Evolutionary conservation across 768 basidiomycete genomes (phyloP).

Genomic region (Suillus placidus): DNA sequence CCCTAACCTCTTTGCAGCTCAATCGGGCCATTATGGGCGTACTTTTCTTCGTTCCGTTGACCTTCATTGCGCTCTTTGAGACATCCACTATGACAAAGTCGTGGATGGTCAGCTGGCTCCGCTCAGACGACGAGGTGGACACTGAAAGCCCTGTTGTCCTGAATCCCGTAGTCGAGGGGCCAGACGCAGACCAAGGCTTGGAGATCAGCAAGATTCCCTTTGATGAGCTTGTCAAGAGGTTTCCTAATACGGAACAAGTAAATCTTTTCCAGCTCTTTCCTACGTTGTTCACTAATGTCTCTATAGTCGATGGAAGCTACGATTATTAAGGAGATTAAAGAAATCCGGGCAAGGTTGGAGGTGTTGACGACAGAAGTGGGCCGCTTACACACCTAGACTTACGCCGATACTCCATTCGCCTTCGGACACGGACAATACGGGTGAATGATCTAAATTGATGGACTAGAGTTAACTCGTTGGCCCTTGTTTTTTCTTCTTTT

Average conservation of each 20-base stretch:
- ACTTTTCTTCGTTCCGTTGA: constrained; percentile 83
- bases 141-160: constrained; percentile 53
- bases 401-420: background rate
- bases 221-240: constrained; percentile 64
- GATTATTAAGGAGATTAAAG: constrained; percentile 64
- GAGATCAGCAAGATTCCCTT: constrained; percentile 74
- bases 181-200: constrained; percentile 54
- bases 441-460: background rate
- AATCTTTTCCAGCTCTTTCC: constrained; percentile 27
- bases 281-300: constrained; percentile 11
- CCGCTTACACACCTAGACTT: constrained; percentile 24
- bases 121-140: constrained; percentile 58
- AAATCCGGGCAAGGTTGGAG: constrained; percentile 49
- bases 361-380: constrained; percentile 41
- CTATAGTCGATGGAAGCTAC: constrained; percentile 71
- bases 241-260: constrained; percentile 76
- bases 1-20: constrained; percentile 44
- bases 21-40: constrained; percentile 78
- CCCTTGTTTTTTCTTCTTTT: background rate
- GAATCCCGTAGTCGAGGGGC: constrained; percentile 64
- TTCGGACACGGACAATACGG: background rate
- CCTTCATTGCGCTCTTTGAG: constrained; percentile 76
- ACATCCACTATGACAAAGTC: constrained; percentile 52
- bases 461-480: background rate
- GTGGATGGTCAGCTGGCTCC: constrained; percentile 75